These are phyloP conservation scores for Fusarium succisae DNA, from an alignment of 2,329 filamentous ascomycete species.

Conservation along the genomic window DNA sequence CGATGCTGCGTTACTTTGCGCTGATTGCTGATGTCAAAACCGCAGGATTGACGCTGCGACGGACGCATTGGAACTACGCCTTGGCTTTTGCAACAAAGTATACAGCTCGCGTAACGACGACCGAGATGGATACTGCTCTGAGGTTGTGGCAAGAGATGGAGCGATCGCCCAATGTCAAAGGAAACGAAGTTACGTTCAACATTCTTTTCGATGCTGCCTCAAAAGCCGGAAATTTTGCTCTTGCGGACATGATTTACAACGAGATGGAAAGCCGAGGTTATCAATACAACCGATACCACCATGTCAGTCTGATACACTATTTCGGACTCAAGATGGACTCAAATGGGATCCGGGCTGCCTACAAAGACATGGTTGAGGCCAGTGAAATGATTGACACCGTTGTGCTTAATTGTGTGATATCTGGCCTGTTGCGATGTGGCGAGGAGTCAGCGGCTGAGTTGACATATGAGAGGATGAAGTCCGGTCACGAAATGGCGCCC, in stretches of 20 bases:
- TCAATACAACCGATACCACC: conserved; percentile 79
- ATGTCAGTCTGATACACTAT: conserved; percentile 84
- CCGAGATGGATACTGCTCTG: conserved; percentile 68
- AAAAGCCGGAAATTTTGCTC: conserved; percentile 82
- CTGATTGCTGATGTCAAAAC: conserved; percentile 85
- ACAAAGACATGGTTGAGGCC: conserved; percentile 81
- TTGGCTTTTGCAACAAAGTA: conserved; percentile 82
- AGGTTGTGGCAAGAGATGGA: conserved; percentile 93
- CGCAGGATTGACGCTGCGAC: conserved; percentile 73
- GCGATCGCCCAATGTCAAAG: conserved; percentile 68
- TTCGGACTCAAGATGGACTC: conserved; percentile 80
- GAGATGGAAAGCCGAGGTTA: conserved; percentile 81
- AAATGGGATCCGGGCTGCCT: conserved; percentile 77
- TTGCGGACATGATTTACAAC: conserved; percentile 84
- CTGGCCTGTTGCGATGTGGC: conserved; percentile 77
- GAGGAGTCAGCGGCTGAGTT: conserved; percentile 81
- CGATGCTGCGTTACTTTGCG: conserved; percentile 84
- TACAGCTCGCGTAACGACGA: conserved; percentile 68
- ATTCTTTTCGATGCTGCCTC: conserved; percentile 90
- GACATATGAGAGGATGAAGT: conserved; percentile 87
- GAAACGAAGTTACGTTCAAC: conserved; percentile 87
- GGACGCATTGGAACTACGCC: conserved; percentile 83
- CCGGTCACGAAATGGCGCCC: conserved; percentile 55
- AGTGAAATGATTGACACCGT: conserved; percentile 90
- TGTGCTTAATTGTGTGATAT: conserved; percentile 87